These are phyloP conservation scores for Vitis hybrid DNA, from an alignment of 177 flowering plant genomes.

Conservation along the genomic window DNA sequence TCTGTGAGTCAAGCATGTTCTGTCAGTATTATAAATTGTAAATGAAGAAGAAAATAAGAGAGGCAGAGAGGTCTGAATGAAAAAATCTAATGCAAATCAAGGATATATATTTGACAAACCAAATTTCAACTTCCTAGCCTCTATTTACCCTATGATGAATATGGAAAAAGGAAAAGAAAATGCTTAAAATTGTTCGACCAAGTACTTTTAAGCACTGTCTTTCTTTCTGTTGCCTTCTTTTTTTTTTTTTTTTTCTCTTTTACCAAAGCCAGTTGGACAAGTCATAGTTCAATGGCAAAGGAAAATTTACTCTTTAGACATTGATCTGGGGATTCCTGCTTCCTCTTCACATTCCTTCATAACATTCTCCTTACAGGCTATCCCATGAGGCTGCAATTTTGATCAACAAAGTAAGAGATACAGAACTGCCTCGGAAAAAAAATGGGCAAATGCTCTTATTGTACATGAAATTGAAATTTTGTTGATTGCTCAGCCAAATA, in stretches of 20 bases:
- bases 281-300: not conserved
- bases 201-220: not conserved
- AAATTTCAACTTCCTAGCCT: conserved; percentile 8
- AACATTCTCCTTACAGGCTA: conserved; percentile 68
- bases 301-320: conserved; percentile 49
- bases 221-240: not conserved
- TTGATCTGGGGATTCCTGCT: conserved; percentile 80
- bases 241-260: not conserved
- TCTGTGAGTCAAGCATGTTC: conserved; percentile 35
- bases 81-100: not conserved
- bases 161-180: not conserved
- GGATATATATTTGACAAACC: not conserved
- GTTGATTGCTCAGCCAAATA: no score
- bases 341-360: conserved; percentile 97
- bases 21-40: not conserved
- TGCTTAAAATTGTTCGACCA: not conserved
- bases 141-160: not conserved
- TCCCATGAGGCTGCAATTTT: conserved; percentile 71
- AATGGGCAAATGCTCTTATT: no score
- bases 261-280: not conserved
- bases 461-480: no score
- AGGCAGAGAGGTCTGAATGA: not conserved
- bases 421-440: no score
- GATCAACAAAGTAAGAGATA: conserved; percentile 7
- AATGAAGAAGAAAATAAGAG: not conserved